Evolutionary conservation across 768 basidiomycete genomes (phyloP), one percentile per base, ranked within the genome.

Genomic region (Mycena epipterygia): DNA sequence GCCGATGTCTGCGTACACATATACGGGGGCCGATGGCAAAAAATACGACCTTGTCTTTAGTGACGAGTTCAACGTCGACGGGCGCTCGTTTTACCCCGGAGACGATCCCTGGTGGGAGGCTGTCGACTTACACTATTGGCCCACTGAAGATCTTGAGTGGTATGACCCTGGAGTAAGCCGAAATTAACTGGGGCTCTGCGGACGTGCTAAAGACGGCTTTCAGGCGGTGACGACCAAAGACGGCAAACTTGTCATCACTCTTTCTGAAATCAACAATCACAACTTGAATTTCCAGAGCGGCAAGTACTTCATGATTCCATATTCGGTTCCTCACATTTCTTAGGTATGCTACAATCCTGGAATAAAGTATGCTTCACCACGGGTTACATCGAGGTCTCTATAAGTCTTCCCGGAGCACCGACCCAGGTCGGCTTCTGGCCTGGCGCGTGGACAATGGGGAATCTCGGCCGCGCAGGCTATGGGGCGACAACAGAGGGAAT

Each of bases 401-500:
- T 91, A 41, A 89, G 87, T 67, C 74, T 90, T 48, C 89, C 89
- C 32, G 89, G 89, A 16, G 68, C 78, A 2, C 78, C 83, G 3
- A 64, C 73, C n/a, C 78, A 82, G 48, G 81, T 86, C 21, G 87
- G 87, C 25, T 88, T 87, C 70, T 95, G 93, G 95, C 95, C 94
- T 42, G 94, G 93, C 73, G 89, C 88, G 1, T 96, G 95, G 95
- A 93, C 92, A 30, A 93, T 93, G 91, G 95, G 95, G 1, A 97
- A 96, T 77, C 86, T 96, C 6, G 95, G 89, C 0, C 83, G 95
- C 51, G 90, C 95, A 0, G 95, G 95, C 13, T 96, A 93, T 77
- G 83, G 89, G 8, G 93, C 91, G 0, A 90, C 93, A 2, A 92
- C 92, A 1, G 94, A 96, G 55, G 95, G 95, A 4, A 87, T 87